phyloP scores from a whole-genome alignment of 106 monocot genomes.

The Phalaenopsis aphrodite region DNA sequence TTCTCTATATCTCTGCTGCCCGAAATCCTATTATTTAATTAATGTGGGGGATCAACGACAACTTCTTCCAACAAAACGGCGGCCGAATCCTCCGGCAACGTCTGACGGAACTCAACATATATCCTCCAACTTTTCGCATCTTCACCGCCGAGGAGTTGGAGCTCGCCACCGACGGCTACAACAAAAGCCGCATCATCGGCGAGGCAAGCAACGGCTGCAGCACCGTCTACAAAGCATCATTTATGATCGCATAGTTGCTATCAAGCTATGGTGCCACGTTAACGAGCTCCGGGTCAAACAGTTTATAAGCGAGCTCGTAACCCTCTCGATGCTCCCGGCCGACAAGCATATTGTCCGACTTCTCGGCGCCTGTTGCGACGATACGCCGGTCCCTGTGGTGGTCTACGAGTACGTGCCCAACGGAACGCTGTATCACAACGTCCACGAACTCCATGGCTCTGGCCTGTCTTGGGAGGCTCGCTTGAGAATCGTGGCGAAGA shows the following conservation, averaged over 20 bases:
- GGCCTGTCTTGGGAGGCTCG: constrained; percentile 29
- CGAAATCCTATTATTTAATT: too few relatives aligned
- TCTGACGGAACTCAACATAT: background rate
- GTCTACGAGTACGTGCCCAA: constrained; percentile 57
- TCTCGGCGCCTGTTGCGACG: constrained; percentile 35
- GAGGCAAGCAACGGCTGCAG: background rate
- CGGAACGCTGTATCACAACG: constrained; percentile 27
- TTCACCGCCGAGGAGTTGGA: background rate
- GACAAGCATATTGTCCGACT: constrained; percentile 37
- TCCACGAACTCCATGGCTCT: constrained; percentile 10
- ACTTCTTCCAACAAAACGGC: background rate
- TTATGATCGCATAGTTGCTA: background rate
- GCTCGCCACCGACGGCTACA: constrained; percentile 5
- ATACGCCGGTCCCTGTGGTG: constrained; percentile 36
- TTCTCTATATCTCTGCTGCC: too few relatives aligned
- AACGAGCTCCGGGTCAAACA: constrained; percentile 22
- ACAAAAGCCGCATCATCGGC: background rate
- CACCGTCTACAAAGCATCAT: background rate
- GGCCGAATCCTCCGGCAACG: background rate
- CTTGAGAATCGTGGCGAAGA: constrained; percentile 25
- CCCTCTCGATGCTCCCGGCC: constrained; percentile 26
- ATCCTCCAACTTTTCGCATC: background rate
- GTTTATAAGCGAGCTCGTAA: constrained; percentile 43
- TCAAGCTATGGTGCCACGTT: background rate
- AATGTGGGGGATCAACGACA: background rate